Percentiles rank a stretch among this genome's conserved stretches.
These are phyloP conservation scores for Russula brevipes DNA, from an alignment of 768 basidiomycete genomes.

Conservation along the genomic window DNA sequence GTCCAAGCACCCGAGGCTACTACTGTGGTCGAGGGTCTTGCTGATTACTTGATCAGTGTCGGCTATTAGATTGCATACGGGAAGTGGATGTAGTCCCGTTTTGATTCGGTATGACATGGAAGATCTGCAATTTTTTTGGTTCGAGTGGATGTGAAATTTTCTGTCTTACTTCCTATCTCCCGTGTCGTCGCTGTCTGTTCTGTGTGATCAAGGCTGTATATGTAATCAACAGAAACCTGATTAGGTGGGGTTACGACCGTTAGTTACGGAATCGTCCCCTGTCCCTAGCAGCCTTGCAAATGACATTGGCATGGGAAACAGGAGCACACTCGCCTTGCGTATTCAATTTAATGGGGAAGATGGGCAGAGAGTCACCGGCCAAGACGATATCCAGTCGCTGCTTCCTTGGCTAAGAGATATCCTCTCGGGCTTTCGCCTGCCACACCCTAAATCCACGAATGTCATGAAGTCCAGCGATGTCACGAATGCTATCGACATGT, in stretches of 20 bases:
- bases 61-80: constrained; percentile 41
- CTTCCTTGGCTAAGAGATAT: constrained; percentile 8
- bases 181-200: not conserved
- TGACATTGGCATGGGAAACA: not conserved
- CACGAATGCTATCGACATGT: constrained; percentile 10
- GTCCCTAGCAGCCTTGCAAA: not conserved
- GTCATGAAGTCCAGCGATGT: not conserved
- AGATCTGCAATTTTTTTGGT: constrained; percentile 1
- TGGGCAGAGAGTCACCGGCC: not conserved
- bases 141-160: not conserved
- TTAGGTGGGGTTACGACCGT: not conserved
- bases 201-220: not conserved
- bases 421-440: constrained; percentile 6
- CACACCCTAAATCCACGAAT: constrained; percentile 13
- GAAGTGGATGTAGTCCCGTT: not conserved
- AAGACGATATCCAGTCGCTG: not conserved
- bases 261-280: not conserved
- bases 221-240: not conserved
- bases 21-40: constrained; percentile 59
- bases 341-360: constrained; percentile 4
- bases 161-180: not conserved
- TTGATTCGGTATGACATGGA: constrained; percentile 10
- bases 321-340: constrained; percentile 11
- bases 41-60: constrained; percentile 67
- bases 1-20: constrained; percentile 62